These are phyloP conservation scores for Wickerhamomyces subpelliculosus DNA, from an alignment of 805 yeast species.

Conservation along the genomic window DNA sequence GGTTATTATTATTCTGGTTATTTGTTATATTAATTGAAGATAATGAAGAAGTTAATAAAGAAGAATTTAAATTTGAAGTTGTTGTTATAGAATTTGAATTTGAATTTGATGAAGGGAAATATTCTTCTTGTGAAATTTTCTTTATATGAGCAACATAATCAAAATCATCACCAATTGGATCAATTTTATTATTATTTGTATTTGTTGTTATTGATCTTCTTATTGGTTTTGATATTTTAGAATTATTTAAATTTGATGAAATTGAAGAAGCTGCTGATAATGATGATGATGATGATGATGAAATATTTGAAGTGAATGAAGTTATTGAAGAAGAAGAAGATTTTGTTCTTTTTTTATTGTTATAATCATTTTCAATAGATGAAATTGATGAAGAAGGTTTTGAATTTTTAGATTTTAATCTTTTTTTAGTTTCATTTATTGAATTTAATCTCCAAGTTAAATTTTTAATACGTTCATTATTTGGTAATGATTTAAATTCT, in stretches of 20 bases:
- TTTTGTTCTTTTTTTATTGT: too few species aligned
- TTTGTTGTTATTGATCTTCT: not conserved
- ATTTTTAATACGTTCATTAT: constrained; percentile 4
- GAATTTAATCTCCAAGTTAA: constrained; percentile 6
- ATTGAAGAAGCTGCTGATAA: too few species aligned
- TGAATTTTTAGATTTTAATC: not conserved
- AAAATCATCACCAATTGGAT: constrained; percentile 43
- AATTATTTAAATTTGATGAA: not conserved
- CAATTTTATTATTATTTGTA: constrained; percentile 8
- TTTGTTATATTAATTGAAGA: too few species aligned
- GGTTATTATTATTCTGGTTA: too few species aligned
- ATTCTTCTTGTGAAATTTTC: constrained; percentile 38
- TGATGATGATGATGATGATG: too few species aligned
- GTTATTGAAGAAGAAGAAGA: too few species aligned
- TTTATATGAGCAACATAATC: constrained; percentile 59
- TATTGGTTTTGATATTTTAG: not conserved
- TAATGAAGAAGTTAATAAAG: too few species aligned
- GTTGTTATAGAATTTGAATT: too few species aligned
- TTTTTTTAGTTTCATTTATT: not conserved
- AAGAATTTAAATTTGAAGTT: too few species aligned
- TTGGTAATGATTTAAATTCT: not conserved
- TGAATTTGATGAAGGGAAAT: constrained; percentile 1
- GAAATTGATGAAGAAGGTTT: too few species aligned
- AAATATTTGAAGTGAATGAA: too few species aligned
- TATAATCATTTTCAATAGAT: too few species aligned